Evolutionary conservation across 2,329 filamentous ascomycete genomes (phyloP), one percentile per base, ranked within the genome.

Genomic region (Nothopassalora personata): DNA sequence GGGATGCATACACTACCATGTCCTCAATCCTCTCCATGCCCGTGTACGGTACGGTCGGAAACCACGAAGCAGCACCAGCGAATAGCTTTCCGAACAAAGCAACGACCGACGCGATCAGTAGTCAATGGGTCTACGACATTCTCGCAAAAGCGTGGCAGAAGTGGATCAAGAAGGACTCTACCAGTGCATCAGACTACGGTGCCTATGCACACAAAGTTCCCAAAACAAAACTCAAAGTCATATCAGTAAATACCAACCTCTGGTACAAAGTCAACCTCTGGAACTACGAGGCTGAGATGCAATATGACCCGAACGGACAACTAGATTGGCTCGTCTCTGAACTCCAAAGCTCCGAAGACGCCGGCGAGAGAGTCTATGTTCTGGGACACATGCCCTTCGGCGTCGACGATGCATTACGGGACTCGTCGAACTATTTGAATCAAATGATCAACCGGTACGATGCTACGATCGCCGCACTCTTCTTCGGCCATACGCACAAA

Each of bases 221-320:
- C 5, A 66, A 70, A 30, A 76, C 74, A 18, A 59, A 56, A n/a
- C 72, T 86, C 28, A 77, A 81, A 27, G 72, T 86, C 65, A 84
- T 86, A 66, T 83, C 82, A 4, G 73, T 85, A 64, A 85, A 83
- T 73, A 84, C 81, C 18, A 83, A 85, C 68, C 70, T 84, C 60
- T 84, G 81, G 71, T 85, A 86, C 69, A 77, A 76, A n/a, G 72
- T 78, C 60, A 85, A 86, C 73, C 83, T 81, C 67, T 81, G 79
- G 72, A 68, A 82, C 36, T 85, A 83, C 64, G 74, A 79, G 61
- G 74, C 79, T 49, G 73, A 76, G 0, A 79, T 82, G 73, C 71
- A 79, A 49, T 70, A 69, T 11, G 82, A 85, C 65, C 82, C 82
- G 2, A 77, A 77, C 66, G 74, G 74, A 11, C 79, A 84, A 67